Conservation (phyloP, 768 basidiomycete species). For the Mycena haematopus region DNA sequence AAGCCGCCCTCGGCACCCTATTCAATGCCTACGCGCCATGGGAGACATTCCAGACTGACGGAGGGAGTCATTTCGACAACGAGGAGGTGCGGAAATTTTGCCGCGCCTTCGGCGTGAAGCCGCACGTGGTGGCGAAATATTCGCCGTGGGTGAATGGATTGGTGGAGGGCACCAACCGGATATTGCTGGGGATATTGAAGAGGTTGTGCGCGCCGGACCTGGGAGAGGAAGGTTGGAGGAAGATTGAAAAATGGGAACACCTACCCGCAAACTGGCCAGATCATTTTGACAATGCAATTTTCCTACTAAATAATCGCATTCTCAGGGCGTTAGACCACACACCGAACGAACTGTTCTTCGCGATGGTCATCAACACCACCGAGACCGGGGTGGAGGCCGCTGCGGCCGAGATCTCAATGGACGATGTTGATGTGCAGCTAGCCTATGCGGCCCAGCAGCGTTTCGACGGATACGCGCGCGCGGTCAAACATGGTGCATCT, state of each 20-base stretch:
- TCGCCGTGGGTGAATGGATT: conserved; percentile 34
- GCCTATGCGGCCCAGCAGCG: conserved; percentile 38
- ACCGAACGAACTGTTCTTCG: conserved; percentile 41
- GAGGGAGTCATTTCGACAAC: conserved; percentile 37
- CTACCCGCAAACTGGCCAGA: conserved; percentile 35
- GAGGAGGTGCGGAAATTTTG: conserved; percentile 29
- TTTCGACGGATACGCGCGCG: conserved; percentile 35
- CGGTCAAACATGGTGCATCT: conserved; percentile 29
- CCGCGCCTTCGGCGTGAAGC: conserved; percentile 22
- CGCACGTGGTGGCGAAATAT: conserved; percentile 21
- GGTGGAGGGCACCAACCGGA: conserved; percentile 27
- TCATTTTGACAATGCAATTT: conserved; percentile 32
- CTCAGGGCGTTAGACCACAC: conserved; percentile 28
- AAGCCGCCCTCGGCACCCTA: conserved; percentile 26
- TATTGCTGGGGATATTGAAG: conserved; percentile 31
- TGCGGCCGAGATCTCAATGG: neutral
- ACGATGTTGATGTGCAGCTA: conserved; percentile 30
- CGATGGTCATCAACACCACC: conserved; percentile 8
- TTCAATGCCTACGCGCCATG: conserved; percentile 15
- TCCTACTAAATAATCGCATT: conserved; percentile 33
- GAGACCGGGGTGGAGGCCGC: too few relatives aligned
- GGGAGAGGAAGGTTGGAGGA: conserved; percentile 21
- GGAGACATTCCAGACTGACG: conserved; percentile 28
- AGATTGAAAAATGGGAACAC: conserved; percentile 16
- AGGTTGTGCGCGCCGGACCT: conserved; percentile 35